Evolutionary conservation across 139 green algal genomes (phyloP), one percentile per base, ranked within the genome.

Genomic region (Picocystis salinarum): DNA sequence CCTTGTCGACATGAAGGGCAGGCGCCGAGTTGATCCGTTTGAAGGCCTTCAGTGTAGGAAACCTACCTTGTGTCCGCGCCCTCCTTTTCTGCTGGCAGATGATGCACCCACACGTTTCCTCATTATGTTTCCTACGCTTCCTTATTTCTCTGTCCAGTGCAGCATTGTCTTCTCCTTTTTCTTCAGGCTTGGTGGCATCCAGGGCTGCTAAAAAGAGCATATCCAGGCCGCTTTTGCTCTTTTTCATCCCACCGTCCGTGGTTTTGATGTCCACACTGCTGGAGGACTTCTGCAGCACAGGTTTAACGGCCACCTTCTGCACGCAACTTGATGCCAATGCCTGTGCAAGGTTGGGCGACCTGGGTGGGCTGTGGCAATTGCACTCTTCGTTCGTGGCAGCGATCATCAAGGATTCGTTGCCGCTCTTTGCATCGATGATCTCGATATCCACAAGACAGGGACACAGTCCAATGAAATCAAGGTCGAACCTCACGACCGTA

Each of bases 381-480:
- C 31, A 37, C 31, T 37, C 13, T 17, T 37, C 31, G 13, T 13
- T 13, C 13, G 31, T 13, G 13, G 31, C 31, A 13, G 13, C 13
- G 31, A 37, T 37, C 13, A 37, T 13, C 31, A 37, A 15, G 13
- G 13, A 15, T 45, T 12, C 19, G 22, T 9, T 6, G 6, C 6
- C 6, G 48, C 75, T 79, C 58, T 89, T 91, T 18, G 79, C 77
- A 46, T 93, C 84, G 20, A 95, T 75, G 39, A 95, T 92, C 52
- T 93, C 80, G 31, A 95, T 80, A 47, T 93, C 78, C 34, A 89
- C 75, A 57, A 93, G 60, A 58, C 73, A 81, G 4, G 83, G 80
- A 59, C 84, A 95, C 29, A 93, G 52, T 6, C 69, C 71, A 39
- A 95, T 64, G 56, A 69, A 78, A 40, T 90, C 76, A 45, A 95